A percentile compares a stretch with the other conserved stretches of the same genome.
These are phyloP conservation scores for Elaeis guineensis DNA, from an alignment of 176 grass and related monocot species.

Conservation along the genomic window DNA sequence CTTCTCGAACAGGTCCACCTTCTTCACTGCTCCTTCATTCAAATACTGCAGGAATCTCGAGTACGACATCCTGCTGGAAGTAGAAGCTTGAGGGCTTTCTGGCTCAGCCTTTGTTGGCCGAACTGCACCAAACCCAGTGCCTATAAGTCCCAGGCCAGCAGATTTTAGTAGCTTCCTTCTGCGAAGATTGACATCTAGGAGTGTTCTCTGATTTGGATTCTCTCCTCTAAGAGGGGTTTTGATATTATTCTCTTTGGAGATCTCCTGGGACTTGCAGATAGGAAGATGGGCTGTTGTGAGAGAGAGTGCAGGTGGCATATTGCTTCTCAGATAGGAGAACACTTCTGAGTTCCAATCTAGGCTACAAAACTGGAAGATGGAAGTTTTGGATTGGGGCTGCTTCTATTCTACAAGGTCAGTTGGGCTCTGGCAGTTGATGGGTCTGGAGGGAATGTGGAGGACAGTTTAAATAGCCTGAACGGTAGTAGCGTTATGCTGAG, in stretches of 20 bases:
- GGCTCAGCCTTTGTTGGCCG: slow-evolving; percentile 23
- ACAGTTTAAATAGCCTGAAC: too few relatives aligned
- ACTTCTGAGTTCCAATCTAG: too few relatives aligned
- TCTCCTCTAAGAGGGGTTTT: slow-evolving; percentile 9
- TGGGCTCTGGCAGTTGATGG: too few relatives aligned
- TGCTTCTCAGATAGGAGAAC: too few relatives aligned
- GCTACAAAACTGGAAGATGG: too few relatives aligned
- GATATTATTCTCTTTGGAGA: slow-evolving; percentile 26
- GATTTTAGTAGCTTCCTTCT: slow-evolving; percentile 51
- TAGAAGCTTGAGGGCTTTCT: slow-evolving; percentile 26
- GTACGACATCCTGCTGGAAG: slow-evolving; percentile 69
- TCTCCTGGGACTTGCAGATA: slow-evolving; percentile 42
- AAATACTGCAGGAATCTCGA: slow-evolving; percentile 71
- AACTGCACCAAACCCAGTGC: background rate
- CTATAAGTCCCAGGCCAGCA: slow-evolving; percentile 34
- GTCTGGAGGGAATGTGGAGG: too few relatives aligned
- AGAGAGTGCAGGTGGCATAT: slow-evolving; percentile 34
- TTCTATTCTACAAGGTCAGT: too few relatives aligned
- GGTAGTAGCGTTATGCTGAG: too few relatives aligned
- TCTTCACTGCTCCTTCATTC: slow-evolving; percentile 44
- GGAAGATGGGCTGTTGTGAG: slow-evolving; percentile 33
- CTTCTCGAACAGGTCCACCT: slow-evolving; percentile 70
- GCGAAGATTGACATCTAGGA: slow-evolving; percentile 6
- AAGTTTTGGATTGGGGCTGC: too few relatives aligned
- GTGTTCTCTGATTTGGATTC: background rate